Base-by-base conservation (phyloP, 2,329 filamentous ascomycete genomes). In the Taxawa tesnikishii region DNA sequence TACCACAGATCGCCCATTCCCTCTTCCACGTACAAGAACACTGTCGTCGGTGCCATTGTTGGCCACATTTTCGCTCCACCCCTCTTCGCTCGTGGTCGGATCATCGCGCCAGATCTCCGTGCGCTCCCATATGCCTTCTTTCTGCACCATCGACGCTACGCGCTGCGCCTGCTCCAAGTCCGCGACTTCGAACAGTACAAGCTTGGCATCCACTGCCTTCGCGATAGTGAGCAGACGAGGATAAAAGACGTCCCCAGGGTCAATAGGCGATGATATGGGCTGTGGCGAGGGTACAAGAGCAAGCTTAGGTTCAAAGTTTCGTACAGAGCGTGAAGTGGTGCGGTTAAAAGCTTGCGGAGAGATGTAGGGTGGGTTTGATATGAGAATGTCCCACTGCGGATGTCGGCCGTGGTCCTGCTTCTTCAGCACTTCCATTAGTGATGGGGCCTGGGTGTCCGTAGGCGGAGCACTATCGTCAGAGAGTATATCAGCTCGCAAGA, bases 291-390 rank as follows among this genome's bases (percentile, higher is more conserved):
- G 72, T 0, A 96, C 82, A 10, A 96, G 65, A 1, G 90, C 90
- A 9, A 82, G 57, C 41, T 63, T 71, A 3, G 90, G 90, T 56
- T 98, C 90, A 50, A 75, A 84, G 28, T 74, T 74, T 11, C 84
- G 72, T 17, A 94, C 88, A 9, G 82, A 88, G 15, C 75, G 70
- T 1, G 68, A 63, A 1, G 79, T 85, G 12, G 72, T 70, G 24
- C 56, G 66, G 24, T 65, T 56, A 46, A 82, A 85, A 6, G 70
- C 71, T 3, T 51, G 43, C 0, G 64, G 59, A 2, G 85, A 92
- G 31, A 96, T 78, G 52, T 96, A 96, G 1, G 90, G 90, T 11
- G 90, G 90, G 48, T 98, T 98, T 2, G 81, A 81, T 21, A 90
- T 70, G 2, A 98, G 56, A 4, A 96, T 58, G 39, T 92, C 49